Evolutionary conservation across 2,329 filamentous ascomycete genomes (phyloP).

Genomic region (Exophiala spinifera): DNA sequence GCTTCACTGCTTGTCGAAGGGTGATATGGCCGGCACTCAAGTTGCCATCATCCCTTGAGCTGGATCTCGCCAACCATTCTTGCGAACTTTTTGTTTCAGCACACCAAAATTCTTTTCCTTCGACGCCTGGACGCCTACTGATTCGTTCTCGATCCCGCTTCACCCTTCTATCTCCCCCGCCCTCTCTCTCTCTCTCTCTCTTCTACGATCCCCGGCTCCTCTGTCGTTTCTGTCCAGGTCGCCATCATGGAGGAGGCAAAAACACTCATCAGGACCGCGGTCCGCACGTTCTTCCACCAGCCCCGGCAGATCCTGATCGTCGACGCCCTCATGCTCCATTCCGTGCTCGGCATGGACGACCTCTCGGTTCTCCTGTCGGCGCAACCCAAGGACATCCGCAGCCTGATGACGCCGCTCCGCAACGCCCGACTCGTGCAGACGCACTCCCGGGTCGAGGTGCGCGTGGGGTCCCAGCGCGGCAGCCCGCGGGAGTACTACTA

Average conservation of each 20-base stretch:
- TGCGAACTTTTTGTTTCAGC: not conserved
- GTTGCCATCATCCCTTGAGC: constrained; percentile 7
- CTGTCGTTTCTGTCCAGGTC: not conserved
- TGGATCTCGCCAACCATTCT: constrained; percentile 9
- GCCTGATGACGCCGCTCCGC: constrained; percentile 77
- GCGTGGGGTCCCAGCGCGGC: constrained; percentile 76
- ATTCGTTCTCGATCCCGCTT: not conserved
- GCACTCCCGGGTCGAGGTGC: constrained; percentile 71
- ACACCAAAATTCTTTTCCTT: not conserved
- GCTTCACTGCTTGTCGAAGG: constrained; percentile 26
- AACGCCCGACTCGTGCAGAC: constrained; percentile 78
- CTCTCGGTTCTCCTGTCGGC: constrained; percentile 82
- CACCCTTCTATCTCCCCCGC: too few relatives aligned
- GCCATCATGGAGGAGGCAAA: constrained; percentile 63
- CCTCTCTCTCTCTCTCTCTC: not conserved
- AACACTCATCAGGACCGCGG: constrained; percentile 79
- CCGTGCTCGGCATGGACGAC: constrained; percentile 79
- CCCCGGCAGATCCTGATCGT: constrained; percentile 73
- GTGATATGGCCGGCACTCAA: constrained; percentile 13
- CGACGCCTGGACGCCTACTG: not conserved
- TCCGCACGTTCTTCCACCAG: constrained; percentile 81
- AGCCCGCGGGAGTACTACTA: constrained; percentile 93
- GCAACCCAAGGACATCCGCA: constrained; percentile 88
- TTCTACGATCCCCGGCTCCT: not conserved
- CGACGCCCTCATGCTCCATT: constrained; percentile 74